A percentile compares a stretch with the other conserved stretches of the same genome.
Evolutionary conservation across 2,329 filamentous ascomycete genomes (phyloP).

Genomic region (Monosporascus sp.): DNA sequence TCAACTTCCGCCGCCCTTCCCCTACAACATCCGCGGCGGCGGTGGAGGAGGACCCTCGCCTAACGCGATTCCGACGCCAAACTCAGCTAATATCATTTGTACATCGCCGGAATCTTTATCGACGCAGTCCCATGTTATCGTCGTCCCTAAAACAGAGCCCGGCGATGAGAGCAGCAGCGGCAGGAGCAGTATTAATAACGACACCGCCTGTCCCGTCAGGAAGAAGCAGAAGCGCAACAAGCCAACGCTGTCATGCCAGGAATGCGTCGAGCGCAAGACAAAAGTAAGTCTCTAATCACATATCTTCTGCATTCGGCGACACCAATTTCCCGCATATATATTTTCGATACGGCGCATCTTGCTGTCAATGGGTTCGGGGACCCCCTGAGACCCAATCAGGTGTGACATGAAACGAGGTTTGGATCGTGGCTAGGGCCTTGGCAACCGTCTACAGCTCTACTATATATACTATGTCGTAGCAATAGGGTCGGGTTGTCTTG

Average conservation of each 20-base stretch:
- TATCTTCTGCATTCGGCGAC: neutral
- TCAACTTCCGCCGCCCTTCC: conserved; percentile 20
- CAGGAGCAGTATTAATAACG: conserved; percentile 18
- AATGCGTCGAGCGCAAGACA: conserved; percentile 79
- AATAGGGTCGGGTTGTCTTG: neutral
- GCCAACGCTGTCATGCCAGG: conserved; percentile 71
- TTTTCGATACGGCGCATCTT: neutral
- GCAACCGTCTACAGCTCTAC: neutral
- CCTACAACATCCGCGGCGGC: conserved; percentile 15
- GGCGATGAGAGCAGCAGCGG: conserved; percentile 22
- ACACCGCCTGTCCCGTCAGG: conserved; percentile 35
- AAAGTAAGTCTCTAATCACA: conserved; percentile 50
- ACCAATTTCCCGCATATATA: neutral
- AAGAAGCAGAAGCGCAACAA: conserved; percentile 85
- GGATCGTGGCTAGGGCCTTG: neutral
- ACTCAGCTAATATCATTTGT: conserved; percentile 23
- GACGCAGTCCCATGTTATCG: conserved; percentile 15
- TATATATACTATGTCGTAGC: neutral
- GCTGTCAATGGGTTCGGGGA: neutral
- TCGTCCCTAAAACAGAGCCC: conserved; percentile 24
- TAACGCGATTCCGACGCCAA: conserved; percentile 21
- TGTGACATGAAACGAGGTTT: neutral
- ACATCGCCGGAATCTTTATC: conserved; percentile 21
- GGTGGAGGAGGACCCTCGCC: conserved; percentile 23
- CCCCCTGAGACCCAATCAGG: neutral